Percentiles rank a stretch among this genome's conserved stretches.
Evolutionary conservation across 2,329 filamentous ascomycete genomes (phyloP).

Genomic region (Alternaria infectoria): DNA sequence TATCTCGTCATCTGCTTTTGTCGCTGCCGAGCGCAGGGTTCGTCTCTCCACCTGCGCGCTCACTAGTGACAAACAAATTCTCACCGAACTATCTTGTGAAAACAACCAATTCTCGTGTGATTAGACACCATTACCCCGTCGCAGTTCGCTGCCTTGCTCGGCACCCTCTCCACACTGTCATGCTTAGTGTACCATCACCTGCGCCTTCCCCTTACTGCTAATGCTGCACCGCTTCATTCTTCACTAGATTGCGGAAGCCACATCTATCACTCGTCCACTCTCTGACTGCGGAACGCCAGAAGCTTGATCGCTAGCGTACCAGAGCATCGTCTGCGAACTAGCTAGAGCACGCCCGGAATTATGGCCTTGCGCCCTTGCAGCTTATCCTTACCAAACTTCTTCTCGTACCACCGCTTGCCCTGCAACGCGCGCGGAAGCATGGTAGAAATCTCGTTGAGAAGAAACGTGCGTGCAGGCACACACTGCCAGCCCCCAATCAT

Average conservation of each 20-base stretch:
- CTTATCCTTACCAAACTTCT: slow-evolving; percentile 85
- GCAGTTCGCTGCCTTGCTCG: neutral
- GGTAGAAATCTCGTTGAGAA: slow-evolving; percentile 84
- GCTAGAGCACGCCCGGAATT: slow-evolving; percentile 63
- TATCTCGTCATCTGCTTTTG: slow-evolving; percentile 9
- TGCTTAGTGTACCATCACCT: slow-evolving; percentile 13
- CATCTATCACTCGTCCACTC: neutral
- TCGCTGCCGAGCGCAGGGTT: slow-evolving; percentile 1
- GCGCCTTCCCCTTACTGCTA: neutral
- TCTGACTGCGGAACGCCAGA: neutral
- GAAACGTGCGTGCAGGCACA: slow-evolving; percentile 78
- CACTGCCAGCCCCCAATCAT: slow-evolving; percentile 71
- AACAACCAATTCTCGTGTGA: neutral
- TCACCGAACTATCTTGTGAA: neutral
- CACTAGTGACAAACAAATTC: slow-evolving; percentile 2
- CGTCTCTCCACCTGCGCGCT: neutral
- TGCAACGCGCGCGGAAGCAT: slow-evolving; percentile 88
- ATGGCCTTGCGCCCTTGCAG: slow-evolving; percentile 77
- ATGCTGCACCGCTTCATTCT: neutral
- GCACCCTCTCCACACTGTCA: slow-evolving; percentile 1
- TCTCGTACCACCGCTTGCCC: slow-evolving; percentile 84
- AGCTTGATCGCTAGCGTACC: slow-evolving; percentile 2
- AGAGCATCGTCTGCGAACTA: neutral
- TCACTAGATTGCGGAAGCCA: neutral
- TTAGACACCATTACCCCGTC: slow-evolving; percentile 5